Percentiles rank a stretch among this genome's conserved stretches.
Conservation (phyloP, 176 grass and related monocot genomes). For the sorghum (Sorghum bicolor) region Sorghum_bicolor_NCBIv3 NC_012875.2:53823501-53824000, state of each 20-base stretch:
- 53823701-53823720: background rate
- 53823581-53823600: slow-evolving; percentile 51
- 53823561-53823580: slow-evolving; percentile 62
- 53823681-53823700: background rate
- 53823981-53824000: slow-evolving; percentile 20
- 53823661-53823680: background rate
- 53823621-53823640: slow-evolving; percentile 79
- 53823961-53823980: background rate
- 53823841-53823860: slow-evolving; percentile 26
- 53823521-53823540: slow-evolving; percentile 77
- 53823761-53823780: slow-evolving; percentile 74
- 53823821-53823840: background rate
- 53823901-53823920: background rate
- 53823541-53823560: slow-evolving; percentile 99
- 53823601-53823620: slow-evolving; percentile 77
- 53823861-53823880: slow-evolving; percentile 43
- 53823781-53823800: slow-evolving; percentile 64
- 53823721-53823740: slow-evolving; percentile 47
- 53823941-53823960: background rate
- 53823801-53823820: slow-evolving; percentile 29
- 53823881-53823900: slow-evolving; percentile 54
- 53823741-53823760: slow-evolving; percentile 78
- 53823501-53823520: slow-evolving; percentile 20
- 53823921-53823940: background rate
- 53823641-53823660: background rate